Percentiles rank a stretch among this genome's conserved stretches.
Conservation (phyloP, 2,329 filamentous ascomycete species). For the Zymoseptoria tritici region DNA sequence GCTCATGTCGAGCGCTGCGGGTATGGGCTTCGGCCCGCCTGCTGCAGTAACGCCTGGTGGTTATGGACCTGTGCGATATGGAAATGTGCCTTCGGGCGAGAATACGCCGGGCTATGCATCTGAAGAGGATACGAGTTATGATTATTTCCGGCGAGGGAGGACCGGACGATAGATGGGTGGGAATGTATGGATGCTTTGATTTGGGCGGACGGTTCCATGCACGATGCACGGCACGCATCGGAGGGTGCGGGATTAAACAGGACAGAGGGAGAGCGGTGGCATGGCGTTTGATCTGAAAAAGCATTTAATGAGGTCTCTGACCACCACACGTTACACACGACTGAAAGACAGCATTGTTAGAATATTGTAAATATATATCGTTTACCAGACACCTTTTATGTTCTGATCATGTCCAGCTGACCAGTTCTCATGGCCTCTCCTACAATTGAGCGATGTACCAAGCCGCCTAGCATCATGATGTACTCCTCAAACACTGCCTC, state of each 20-base stretch:
- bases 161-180: slow-evolving; percentile 7
- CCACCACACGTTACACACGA: background rate
- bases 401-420: too few relatives aligned
- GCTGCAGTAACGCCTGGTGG: slow-evolving; percentile 13
- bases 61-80: slow-evolving; percentile 25
- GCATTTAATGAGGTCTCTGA: background rate
- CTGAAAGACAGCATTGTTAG: background rate
- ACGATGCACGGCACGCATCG: background rate
- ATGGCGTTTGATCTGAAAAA: background rate
- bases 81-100: slow-evolving; percentile 13
- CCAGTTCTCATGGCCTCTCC: background rate
- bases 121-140: slow-evolving; percentile 32
- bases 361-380: background rate
- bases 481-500: background rate
- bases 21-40: slow-evolving; percentile 14
- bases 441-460: background rate
- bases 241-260: background rate
- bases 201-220: background rate
- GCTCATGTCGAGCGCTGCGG: slow-evolving; percentile 12
- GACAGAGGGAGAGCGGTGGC: background rate
- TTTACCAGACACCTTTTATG: background rate
- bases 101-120: slow-evolving; percentile 23
- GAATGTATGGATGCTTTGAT: background rate
- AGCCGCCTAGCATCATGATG: background rate
- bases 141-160: slow-evolving; percentile 31